A percentile compares a stretch with the other conserved stretches of the same genome.
Evolutionary conservation across 192 early-diverging fungal species (phyloP).

Genomic region (Podila epicladia): DNA sequence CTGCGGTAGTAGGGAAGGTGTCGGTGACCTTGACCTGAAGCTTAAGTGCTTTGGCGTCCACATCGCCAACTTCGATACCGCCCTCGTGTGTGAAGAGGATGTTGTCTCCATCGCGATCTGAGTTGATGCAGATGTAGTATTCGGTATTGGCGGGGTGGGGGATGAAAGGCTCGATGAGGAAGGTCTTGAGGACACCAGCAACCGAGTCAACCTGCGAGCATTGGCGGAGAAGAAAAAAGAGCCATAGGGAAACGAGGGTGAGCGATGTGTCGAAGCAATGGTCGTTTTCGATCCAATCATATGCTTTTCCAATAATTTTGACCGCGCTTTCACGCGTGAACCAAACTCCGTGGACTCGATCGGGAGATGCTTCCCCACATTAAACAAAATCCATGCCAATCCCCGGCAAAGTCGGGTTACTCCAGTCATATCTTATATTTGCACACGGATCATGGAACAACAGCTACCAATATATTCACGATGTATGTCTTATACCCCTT

Average conservation of each 20-base stretch:
- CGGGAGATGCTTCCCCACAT: no score
- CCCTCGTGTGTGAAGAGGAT: slow-evolving; percentile 99
- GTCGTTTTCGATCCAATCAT: not conserved
- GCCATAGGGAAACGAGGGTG: not conserved
- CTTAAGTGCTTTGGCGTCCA: slow-evolving; percentile 95
- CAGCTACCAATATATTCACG: no score
- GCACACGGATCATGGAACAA: no score
- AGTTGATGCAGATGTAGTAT: slow-evolving; percentile 98
- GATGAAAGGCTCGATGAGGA: slow-evolving; percentile 95
- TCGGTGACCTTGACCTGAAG: slow-evolving; percentile 85
- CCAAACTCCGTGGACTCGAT: no score
- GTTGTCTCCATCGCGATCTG: slow-evolving; percentile 93
- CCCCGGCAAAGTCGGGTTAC: no score
- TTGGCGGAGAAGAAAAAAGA: slow-evolving; percentile 1
- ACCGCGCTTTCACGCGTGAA: not conserved
- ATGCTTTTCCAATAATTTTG: slow-evolving; percentile 3
- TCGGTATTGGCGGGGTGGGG: slow-evolving; percentile 93
- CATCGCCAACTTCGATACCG: slow-evolving; percentile 98
- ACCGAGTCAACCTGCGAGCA: slow-evolving; percentile 78
- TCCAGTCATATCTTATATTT: no score
- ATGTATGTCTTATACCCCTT: no score
- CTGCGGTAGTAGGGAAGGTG: slow-evolving; percentile 72
- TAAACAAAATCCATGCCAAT: no score
- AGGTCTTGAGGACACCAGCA: slow-evolving; percentile 89
- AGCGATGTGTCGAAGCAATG: not conserved